Base-by-base conservation (phyloP, 2,329 filamentous ascomycete genomes). In the Aspergillus arachidicola region DNA sequence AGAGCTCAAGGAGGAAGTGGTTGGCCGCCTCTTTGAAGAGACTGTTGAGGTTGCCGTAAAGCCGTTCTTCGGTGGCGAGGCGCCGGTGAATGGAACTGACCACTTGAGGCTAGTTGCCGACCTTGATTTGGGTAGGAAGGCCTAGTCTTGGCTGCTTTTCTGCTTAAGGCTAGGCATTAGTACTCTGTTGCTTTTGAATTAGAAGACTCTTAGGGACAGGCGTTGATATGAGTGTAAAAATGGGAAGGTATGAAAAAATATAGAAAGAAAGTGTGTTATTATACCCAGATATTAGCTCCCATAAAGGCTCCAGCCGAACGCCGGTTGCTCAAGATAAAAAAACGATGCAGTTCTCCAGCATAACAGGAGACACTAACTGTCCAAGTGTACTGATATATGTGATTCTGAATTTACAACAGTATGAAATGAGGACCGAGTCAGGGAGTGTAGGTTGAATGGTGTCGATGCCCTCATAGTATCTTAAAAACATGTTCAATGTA, bases 11-110 rank as follows among this genome's bases (percentile, higher is more conserved):
- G 86, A 80, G 50, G 68, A 81, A 0, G 78, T 98, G 46, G 89
- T 99, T 28, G 86, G 83, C 23, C 90, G 89, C 9, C 83, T 99
- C 68, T 95, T 96, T 84, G 84, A 87, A 71, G 91, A 87, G 12
- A 89, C 92, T 26, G 83, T 97, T 48, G 83, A 87, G 61, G 80
- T 85, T 67, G 91, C 83, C 2, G 86, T 97, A 1, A 79, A 81
- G 78, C 77, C 85, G 1, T 95, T 95, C 79, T 93, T 96, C 79
- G 83, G 72, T 12, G 72, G 62, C 6, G 60, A 66, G n/a, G 46
- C 56, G 36, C 55, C 64, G 5, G 66, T 57, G 30, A 61, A 69
- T 56, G 69, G 70, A 6, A 71, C 66, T 26, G 70, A 72, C 6
- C 66, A 72, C 54, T 68, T 83, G 71, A 77, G 70, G 53, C 66